These are phyloP conservation scores for Trichoderma sp. DNA, from an alignment of 2,329 filamentous ascomycete genomes.

Conservation along the genomic window DNA sequence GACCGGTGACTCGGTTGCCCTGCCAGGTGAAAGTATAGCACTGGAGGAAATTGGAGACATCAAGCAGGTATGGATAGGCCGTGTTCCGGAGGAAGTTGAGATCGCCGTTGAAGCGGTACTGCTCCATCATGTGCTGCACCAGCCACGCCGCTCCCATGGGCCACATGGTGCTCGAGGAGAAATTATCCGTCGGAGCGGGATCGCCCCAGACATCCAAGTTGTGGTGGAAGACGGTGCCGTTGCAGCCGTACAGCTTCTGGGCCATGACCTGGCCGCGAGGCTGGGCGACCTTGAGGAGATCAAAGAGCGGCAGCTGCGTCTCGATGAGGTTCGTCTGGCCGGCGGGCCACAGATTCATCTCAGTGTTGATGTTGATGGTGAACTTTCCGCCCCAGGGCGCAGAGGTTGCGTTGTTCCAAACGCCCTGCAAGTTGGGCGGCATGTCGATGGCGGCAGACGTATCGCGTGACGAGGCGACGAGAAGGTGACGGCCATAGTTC, in stretches of 20 bases:
- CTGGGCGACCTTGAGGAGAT: constrained; percentile 30
- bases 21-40: constrained; percentile 33
- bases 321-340: constrained; percentile 33
- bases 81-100: constrained; percentile 23
- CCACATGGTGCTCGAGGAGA: constrained; percentile 32
- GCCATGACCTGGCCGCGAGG: constrained; percentile 31
- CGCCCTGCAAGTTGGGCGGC: constrained; percentile 29
- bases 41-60: constrained; percentile 33
- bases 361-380: constrained; percentile 47
- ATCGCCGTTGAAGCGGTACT: constrained; percentile 35
- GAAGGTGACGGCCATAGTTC: constrained; percentile 28
- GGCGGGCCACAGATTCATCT: constrained; percentile 48
- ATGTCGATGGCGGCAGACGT: constrained; percentile 22
- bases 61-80: constrained; percentile 30
- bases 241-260: constrained; percentile 32
- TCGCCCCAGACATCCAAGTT: constrained; percentile 36
- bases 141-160: constrained; percentile 42
- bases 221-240: constrained; percentile 33
- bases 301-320: constrained; percentile 36
- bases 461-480: constrained; percentile 27
- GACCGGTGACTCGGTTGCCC: constrained; percentile 27
- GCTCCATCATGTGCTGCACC: constrained; percentile 38
- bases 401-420: constrained; percentile 27
- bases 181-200: constrained; percentile 31
- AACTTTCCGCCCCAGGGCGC: constrained; percentile 43